Evolutionary conservation across 2,329 filamentous ascomycete genomes (phyloP), one percentile per base, ranked within the genome.

Genomic region (Epichloe gansuensis): DNA sequence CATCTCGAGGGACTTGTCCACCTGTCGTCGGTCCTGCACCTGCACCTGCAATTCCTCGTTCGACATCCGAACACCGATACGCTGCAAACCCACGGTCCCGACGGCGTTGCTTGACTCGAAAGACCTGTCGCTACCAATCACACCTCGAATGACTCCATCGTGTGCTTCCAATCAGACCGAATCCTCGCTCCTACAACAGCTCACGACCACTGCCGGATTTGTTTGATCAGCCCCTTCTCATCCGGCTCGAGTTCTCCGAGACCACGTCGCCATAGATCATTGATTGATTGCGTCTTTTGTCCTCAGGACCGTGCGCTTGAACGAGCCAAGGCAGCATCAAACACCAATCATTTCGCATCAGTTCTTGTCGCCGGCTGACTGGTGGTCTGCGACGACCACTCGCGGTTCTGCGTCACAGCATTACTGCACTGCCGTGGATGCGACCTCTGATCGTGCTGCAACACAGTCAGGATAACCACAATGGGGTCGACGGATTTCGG

Each of bases 401-500:
- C 28, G 25, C 17, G 39, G 28, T 44, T n/a, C 25, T 13, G 25
- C 47, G 23, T 21, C n/a, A 25, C n/a, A 31, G 21, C 21, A 21
- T 39, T n/a, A 25, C n/a, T 48, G n/a, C 31, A 12, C 31, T 28
- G 38, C 37, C 48, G 37, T 48, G 44, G 39, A 51, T 54, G 52
- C 39, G 46, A 54, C 34, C 11, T 47, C 39, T 44, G 55, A 45
- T 45, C 49, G 50, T 35, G 31, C 49, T 43, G 31, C 59, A 60
- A 55, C 57, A 59, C 56, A 43, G 13, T 28, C 42, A 28, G 15
- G 8, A 45, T 59, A 63, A 58, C 63, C 63, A 68, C 66, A 65
- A 82, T 82, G 78, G 78, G 78, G 60, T 80, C 76, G 56, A 82
- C 78, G 57, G 71, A 77, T 51, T 82, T 81, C 66, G 79, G 79